These are phyloP conservation scores for Naganishia antarctica DNA, from an alignment of 768 basidiomycete genomes.

Conservation along the genomic window DNA sequence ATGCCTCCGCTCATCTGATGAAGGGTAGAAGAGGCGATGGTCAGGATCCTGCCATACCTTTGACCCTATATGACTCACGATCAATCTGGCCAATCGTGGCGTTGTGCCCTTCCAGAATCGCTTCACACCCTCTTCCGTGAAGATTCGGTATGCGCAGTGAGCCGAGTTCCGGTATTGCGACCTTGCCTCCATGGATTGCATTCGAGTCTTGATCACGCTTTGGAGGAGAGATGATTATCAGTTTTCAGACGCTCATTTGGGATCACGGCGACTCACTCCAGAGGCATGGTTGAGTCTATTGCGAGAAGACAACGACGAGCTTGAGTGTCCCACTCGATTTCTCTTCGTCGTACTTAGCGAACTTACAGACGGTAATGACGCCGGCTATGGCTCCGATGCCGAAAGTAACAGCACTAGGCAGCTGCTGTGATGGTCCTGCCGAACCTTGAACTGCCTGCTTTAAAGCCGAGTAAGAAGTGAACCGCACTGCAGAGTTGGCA, in stretches of 20 bases:
- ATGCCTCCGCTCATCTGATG: conserved; percentile 81
- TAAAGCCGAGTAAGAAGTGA: conserved; percentile 88
- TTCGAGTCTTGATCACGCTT: conserved; percentile 94
- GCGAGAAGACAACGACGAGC: conserved; percentile 38
- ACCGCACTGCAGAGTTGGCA: conserved; percentile 92
- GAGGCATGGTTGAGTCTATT: conserved; percentile 54
- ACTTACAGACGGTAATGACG: conserved; percentile 83
- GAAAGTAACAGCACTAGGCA: conserved; percentile 86
- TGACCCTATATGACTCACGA: conserved; percentile 48
- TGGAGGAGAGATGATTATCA: neutral
- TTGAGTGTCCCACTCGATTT: too few relatives aligned
- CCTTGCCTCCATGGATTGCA: conserved; percentile 85
- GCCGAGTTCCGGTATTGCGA: conserved; percentile 85
- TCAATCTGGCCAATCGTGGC: conserved; percentile 74
- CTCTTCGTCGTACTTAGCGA: neutral
- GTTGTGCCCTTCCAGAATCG: conserved; percentile 97
- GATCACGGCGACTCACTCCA: conserved; percentile 48
- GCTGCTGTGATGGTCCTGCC: conserved; percentile 70
- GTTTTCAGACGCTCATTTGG: neutral
- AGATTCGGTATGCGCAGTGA: conserved; percentile 90
- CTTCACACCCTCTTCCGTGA: conserved; percentile 84
- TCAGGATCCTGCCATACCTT: neutral
- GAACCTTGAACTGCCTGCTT: conserved; percentile 89
- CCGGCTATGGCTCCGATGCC: conserved; percentile 91
- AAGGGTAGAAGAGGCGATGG: neutral